Conservation (phyloP, 805 yeast species). For the Zygosaccharomyces gambellarensis region DNA sequence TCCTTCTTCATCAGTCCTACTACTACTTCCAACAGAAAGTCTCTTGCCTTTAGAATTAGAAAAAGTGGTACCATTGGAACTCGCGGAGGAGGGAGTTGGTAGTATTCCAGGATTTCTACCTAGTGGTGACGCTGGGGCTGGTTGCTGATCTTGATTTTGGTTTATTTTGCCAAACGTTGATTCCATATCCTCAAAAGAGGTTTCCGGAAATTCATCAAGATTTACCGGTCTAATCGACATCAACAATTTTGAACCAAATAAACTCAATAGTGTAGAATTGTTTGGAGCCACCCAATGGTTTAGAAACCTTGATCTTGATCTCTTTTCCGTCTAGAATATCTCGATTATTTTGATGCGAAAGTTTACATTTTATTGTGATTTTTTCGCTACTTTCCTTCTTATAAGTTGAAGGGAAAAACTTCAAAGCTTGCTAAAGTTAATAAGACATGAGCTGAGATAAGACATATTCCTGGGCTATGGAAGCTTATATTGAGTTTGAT, state of each 20-base stretch:
- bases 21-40: conserved; percentile 14
- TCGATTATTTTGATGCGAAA: not conserved
- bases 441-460: not conserved
- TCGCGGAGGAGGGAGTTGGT: conserved; percentile 26
- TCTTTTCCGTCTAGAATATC: not conserved
- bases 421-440: not conserved
- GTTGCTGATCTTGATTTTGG: not conserved
- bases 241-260: not conserved
- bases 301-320: not conserved
- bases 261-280: not conserved
- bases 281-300: not conserved
- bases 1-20: conserved; percentile 17
- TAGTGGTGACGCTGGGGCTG: conserved; percentile 11
- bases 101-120: conserved; percentile 5
- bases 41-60: conserved; percentile 18
- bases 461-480: not conserved
- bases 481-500: not conserved
- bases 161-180: conserved; percentile 21
- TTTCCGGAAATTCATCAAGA: conserved; percentile 24
- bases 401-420: not conserved
- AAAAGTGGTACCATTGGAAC: conserved; percentile 31
- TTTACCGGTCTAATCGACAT: conserved; percentile 23
- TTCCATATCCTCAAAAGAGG: conserved; percentile 33
- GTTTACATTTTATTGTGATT: not conserved
- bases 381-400: not conserved